A percentile compares a stretch with the other conserved stretches of the same genome.
Conservation (phyloP, 805 yeast genomes). For the Barnettozyma vustinii region DNA sequence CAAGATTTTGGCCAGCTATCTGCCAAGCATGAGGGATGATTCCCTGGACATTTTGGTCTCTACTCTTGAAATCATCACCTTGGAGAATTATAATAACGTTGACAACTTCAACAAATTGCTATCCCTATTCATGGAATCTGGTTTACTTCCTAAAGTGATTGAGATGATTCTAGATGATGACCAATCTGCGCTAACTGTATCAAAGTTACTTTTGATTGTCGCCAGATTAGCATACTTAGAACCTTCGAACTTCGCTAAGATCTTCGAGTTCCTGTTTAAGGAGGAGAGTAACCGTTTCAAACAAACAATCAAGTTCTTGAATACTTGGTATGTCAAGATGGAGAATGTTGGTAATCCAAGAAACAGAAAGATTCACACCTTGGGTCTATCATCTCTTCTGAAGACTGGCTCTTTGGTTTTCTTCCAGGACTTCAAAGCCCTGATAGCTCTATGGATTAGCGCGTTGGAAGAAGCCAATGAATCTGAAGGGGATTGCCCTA, state of each 20-base stretch:
- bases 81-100: slow-evolving; percentile 16
- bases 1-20: slow-evolving; percentile 45
- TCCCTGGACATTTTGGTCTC: slow-evolving; percentile 51
- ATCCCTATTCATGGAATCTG: slow-evolving; percentile 24
- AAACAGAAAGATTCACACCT: slow-evolving; percentile 59
- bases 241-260: slow-evolving; percentile 25
- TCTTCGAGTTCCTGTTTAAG: slow-evolving; percentile 25
- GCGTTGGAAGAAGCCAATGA: slow-evolving; percentile 77
- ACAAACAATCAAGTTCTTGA: slow-evolving; percentile 26
- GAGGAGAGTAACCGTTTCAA: slow-evolving; percentile 23
- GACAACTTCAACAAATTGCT: slow-evolving; percentile 17
- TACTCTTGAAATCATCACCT: slow-evolving; percentile 43
- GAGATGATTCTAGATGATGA: slow-evolving; percentile 26
- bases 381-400: slow-evolving; percentile 54
- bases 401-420: slow-evolving; percentile 31
- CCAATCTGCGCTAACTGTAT: slow-evolving; percentile 27
- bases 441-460: slow-evolving; percentile 41
- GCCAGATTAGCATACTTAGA: slow-evolving; percentile 32
- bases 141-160: slow-evolving; percentile 24
- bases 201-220: slow-evolving; percentile 30
- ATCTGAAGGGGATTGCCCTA: slow-evolving; percentile 48
- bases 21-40: slow-evolving; percentile 66
- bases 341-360: slow-evolving; percentile 67
- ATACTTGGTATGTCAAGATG: slow-evolving; percentile 40
- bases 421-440: slow-evolving; percentile 26